Percentiles rank a stretch among this genome's conserved stretches.
phyloP scores from a whole-genome alignment of 148 eudicot species.

The Oxyria digyna region DNA sequence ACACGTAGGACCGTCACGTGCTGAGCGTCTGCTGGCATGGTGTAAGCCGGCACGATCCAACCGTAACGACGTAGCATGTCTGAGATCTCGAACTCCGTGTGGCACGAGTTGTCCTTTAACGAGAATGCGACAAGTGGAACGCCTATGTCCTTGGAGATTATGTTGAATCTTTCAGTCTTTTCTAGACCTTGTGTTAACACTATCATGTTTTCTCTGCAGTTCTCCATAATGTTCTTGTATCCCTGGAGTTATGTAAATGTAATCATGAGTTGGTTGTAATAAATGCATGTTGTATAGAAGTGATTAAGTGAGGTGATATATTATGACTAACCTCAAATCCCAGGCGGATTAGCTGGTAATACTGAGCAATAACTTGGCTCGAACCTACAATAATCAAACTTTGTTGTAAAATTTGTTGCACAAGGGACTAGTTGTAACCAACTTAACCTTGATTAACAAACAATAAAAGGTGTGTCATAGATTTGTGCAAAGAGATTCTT shows the following conservation, averaged over 20 bases:
- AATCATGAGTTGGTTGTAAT: too few relatives aligned
- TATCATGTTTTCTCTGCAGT: conserved; percentile 46
- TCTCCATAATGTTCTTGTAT: conserved; percentile 70
- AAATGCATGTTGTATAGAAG: too few relatives aligned
- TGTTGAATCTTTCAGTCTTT: conserved; percentile 45
- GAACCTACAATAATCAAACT: too few relatives aligned
- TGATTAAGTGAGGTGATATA: too few relatives aligned
- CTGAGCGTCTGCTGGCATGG: conserved; percentile 67
- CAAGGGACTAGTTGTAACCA: too few relatives aligned
- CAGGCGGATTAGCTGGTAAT: conserved; percentile 63
- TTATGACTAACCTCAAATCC: conserved; percentile 49
- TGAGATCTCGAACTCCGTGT: conserved; percentile 57
- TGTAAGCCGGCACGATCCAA: conserved; percentile 76
- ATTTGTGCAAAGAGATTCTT: too few relatives aligned
- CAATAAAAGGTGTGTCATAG: too few relatives aligned
- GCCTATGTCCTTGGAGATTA: conserved; percentile 54
- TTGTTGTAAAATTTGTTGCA: too few relatives aligned
- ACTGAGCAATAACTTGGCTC: conserved; percentile 59
- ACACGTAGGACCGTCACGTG: conserved; percentile 55
- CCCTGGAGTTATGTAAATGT: conserved; percentile 31
- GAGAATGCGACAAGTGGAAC: conserved; percentile 76
- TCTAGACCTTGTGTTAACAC: conserved; percentile 38
- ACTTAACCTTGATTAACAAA: too few relatives aligned
- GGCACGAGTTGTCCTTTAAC: conserved; percentile 43
- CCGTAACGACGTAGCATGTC: conserved; percentile 54